Base-by-base conservation (phyloP, 2,329 filamentous ascomycete species). In the Claviceps cyperi region DNA sequence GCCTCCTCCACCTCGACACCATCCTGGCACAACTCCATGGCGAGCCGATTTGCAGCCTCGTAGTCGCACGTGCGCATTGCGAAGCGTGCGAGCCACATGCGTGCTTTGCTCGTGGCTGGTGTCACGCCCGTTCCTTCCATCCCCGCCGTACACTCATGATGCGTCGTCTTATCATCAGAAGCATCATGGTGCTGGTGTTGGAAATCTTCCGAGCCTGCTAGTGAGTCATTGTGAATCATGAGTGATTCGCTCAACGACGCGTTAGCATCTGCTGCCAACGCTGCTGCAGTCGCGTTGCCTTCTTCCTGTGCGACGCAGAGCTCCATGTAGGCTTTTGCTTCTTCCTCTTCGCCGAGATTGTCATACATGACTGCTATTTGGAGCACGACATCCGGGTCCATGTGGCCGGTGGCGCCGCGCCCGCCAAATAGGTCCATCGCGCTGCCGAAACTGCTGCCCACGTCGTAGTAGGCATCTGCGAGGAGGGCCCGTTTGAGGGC, bases 1-100 rank as follows among this genome's bases (percentile, higher is more conserved):
- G 92, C 92, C 66, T 98, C 92, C 64, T 98, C 92, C 2, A 97
- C 88, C 66, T 97, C 92, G 24, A 94, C 83, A 0, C 92, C 92
- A 66, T 98, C 92, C 66, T 96, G 88, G 63, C 90, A 96, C 44
- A 98, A 71, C 67, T 98, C 92, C 53, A 83, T 88, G 0, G 89
- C 90, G 41, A 97, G 70, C 54, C 87, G 80, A 67, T 85, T 84
- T 4, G 88, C 87, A 19, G 84, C 77, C 35, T 75, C 72, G 58
- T 86, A 86, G 64, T 95, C 88, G 39, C 81, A 81, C 11, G 77
- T 78, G 38, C 78, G 76, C 69, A 94, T 84, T 13, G 88, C 84
- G 69, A 83, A 84, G 50, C 81, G 80, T 15, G 92, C 92, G 51
- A 98, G 78, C 92, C 92, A 98, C 73, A 96, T 80, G 21, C 92